phyloP scores from a whole-genome alignment of 163 green algal genomes.

The Chlamydomonas reinhardtii region DNA sequence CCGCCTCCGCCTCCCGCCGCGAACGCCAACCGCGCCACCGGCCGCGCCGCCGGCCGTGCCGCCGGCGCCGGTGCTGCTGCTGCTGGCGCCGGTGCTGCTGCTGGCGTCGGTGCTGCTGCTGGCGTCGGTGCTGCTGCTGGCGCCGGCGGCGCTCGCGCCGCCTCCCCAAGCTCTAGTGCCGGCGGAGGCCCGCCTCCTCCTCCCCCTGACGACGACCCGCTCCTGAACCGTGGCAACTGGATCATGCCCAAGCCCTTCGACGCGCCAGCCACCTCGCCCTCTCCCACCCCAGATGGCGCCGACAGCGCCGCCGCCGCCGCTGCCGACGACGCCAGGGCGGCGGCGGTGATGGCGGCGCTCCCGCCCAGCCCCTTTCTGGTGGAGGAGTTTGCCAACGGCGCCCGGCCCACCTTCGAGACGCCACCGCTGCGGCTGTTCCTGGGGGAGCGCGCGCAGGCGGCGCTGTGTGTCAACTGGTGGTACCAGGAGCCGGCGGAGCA shows the following conservation, averaged over 20 bases:
- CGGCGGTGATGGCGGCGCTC: neutral
- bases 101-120: no score
- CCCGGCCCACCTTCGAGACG: slow-evolving; percentile 15
- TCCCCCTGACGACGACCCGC: neutral
- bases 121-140: no score
- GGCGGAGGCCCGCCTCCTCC: neutral
- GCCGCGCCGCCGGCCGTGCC: no score
- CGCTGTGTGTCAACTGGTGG: slow-evolving; percentile 20
- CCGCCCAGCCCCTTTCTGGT: slow-evolving; percentile 1
- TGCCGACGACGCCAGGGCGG: no score
- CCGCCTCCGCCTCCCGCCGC: neutral
- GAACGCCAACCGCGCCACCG: neutral
- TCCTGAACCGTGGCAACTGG: slow-evolving; percentile 16
- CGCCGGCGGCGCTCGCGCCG: neutral
- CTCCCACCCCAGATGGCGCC: neutral
- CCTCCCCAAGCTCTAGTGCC: no score
- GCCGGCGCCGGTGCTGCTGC: no score
- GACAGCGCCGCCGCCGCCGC: no score
- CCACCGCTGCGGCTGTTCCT: slow-evolving; percentile 34
- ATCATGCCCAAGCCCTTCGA: slow-evolving; percentile 42
- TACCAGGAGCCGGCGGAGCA: slow-evolving; percentile 4
- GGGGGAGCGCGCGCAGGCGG: neutral
- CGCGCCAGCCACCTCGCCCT: neutral
- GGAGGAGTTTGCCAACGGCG: no score
- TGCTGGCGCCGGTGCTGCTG: neutral